Percentiles rank a stretch among this genome's conserved stretches.
Conservation (phyloP, 305 asterid species). For the Solanum chacoense region DNA sequence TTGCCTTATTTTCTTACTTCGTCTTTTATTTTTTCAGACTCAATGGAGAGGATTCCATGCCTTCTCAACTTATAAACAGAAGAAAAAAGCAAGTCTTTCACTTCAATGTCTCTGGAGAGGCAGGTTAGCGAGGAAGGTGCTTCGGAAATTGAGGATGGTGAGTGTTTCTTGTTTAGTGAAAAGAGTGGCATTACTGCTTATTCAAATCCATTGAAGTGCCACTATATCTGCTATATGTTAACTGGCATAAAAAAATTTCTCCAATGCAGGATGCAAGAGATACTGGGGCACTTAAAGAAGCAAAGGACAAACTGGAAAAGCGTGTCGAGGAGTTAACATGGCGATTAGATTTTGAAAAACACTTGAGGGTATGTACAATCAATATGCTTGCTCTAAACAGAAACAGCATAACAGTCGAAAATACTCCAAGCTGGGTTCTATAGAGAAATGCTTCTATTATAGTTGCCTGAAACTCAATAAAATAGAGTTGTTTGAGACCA, state of each 20-base stretch:
- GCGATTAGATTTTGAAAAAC: constrained; percentile 89
- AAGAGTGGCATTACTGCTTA: neutral
- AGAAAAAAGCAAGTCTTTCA: constrained; percentile 43
- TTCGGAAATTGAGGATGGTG: constrained; percentile 79
- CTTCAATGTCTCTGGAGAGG: constrained; percentile 97
- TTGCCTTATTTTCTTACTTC: neutral
- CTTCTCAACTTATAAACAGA: constrained; percentile 40
- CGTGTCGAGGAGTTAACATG: constrained; percentile 92
- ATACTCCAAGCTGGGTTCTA: neutral
- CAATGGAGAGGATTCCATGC: constrained; percentile 78
- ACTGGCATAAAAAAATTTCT: neutral
- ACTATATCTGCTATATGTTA: neutral
- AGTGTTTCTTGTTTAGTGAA: constrained; percentile 10
- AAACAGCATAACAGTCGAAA: constrained; percentile 5
- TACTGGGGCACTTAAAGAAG: constrained; percentile 95
- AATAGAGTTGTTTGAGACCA: neutral
- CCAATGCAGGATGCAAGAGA: constrained; percentile 82
- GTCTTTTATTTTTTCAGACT: constrained; percentile 34
- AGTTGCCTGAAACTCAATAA: neutral
- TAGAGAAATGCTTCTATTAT: neutral
- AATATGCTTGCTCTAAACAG: neutral
- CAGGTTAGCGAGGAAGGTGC: constrained; percentile 78
- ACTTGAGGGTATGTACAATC: constrained; percentile 46
- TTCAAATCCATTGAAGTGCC: neutral
- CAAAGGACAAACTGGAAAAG: constrained; percentile 93